Evolutionary conservation across 306 rosid genomes (phyloP), one percentile per base, ranked within the genome.

Genomic region (Cicer judaicum): DNA sequence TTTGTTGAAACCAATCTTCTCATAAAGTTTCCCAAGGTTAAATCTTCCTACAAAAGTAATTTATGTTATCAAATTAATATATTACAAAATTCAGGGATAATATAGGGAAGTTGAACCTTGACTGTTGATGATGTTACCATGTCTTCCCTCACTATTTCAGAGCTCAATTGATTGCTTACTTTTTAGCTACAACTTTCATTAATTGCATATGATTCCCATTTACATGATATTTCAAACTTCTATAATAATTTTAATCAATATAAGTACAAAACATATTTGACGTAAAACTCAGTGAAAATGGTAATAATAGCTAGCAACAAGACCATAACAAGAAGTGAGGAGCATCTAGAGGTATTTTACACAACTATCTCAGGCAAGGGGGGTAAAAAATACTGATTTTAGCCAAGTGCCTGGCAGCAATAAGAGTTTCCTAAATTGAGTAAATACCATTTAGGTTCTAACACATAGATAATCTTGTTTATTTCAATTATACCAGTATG

Each of bases 1-100:
- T 79, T 91, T 94, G 85, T 90, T 91, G 85, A 91, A 91, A 60
- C 98, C 98, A 85, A 94, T 90, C 93, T 85, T 94, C 90, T 91
- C 97, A 82, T 91, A 94, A 53, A 94, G 89, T 65, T 90, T 88
- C 79, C 87, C 96, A 78, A 94, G 83, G 84, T 88, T 94, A 72
- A 94, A 78, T 76, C 86, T 94, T 73, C 93, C 98, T 91, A 67
- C 60, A 75, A 81, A 49, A 60, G 74, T 68, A 85, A 42, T 14
- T 18, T 61, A 66, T 16, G 53, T n/a, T 78, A 81, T 43, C 79
- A 81, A 56, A 55, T 48, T 53, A 63, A 38, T 64, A 39, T 43
- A 75, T 76, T 50, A 73, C 53, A 56, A 38, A 68, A 68, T 54
- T 52, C 21, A 68, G 18, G 65, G 43, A 74, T 43, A 49, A 70